Percentiles rank a stretch among this genome's conserved stretches.
Conservation (phyloP, 2,329 filamentous ascomycete species). For the Neurospora sp. region DNA sequence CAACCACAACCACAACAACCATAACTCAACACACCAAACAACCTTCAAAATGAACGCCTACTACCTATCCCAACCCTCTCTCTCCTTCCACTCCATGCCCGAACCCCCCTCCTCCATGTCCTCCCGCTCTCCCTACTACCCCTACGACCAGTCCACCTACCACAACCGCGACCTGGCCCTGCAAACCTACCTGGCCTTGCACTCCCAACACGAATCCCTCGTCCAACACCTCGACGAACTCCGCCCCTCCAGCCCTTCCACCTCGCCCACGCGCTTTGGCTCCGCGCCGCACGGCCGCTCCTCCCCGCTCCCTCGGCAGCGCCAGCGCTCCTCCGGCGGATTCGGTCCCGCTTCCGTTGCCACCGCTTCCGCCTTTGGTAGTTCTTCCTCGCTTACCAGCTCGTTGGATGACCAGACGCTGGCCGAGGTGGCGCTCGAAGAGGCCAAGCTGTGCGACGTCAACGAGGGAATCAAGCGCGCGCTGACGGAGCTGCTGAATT, state of each 20-base stretch:
- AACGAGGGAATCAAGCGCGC: slow-evolving; percentile 53
- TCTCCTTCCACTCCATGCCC: not conserved
- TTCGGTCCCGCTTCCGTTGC: not conserved
- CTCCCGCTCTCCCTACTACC: not conserved
- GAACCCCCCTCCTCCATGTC: not conserved
- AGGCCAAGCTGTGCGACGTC: slow-evolving; percentile 43
- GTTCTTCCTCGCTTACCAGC: slow-evolving; percentile 20
- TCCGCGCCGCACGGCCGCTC: slow-evolving; percentile 37
- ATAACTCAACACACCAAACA: not conserved
- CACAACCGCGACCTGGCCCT: slow-evolving; percentile 35
- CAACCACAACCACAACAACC: not conserved
- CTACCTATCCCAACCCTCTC: not conserved
- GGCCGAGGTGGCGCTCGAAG: slow-evolving; percentile 39
- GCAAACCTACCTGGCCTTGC: slow-evolving; percentile 43
- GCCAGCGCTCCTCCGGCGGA: slow-evolving; percentile 26
- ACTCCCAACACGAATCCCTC: slow-evolving; percentile 44
- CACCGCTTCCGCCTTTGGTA: not conserved
- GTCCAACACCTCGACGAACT: slow-evolving; percentile 41
- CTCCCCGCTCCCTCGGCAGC: slow-evolving; percentile 40
- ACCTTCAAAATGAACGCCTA: not conserved
- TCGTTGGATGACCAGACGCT: slow-evolving; percentile 36
- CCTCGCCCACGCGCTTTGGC: slow-evolving; percentile 50
- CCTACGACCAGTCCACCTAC: slow-evolving; percentile 9
- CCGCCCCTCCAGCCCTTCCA: slow-evolving; percentile 41
- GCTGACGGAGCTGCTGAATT: slow-evolving; percentile 52